Conservation (phyloP, 2,329 filamentous ascomycete genomes). For the Tolypocladium paradoxum region DNA sequence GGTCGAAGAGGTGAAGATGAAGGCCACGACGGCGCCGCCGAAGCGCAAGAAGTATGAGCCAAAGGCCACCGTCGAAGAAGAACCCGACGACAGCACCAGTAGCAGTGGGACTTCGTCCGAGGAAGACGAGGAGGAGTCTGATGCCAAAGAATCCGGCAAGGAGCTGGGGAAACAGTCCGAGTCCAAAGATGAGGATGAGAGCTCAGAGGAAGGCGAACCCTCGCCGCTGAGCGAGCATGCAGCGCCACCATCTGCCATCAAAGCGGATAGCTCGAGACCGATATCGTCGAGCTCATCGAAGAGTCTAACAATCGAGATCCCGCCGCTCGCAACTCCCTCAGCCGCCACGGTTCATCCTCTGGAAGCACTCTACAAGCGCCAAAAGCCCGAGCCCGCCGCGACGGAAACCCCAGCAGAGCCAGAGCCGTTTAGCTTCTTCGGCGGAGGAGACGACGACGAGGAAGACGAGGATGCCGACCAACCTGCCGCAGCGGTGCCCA, state of each 20-base stretch:
- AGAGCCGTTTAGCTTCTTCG: constrained; percentile 72
- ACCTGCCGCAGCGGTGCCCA: constrained; percentile 37
- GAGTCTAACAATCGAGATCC: constrained; percentile 45
- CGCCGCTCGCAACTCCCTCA: constrained; percentile 32
- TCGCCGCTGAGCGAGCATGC: constrained; percentile 6
- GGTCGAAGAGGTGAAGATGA: constrained; percentile 48
- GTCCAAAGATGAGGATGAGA: constrained; percentile 10
- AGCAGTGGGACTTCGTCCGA: constrained; percentile 27
- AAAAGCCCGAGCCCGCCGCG: constrained; percentile 33
- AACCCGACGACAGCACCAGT: constrained; percentile 25
- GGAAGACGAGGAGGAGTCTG: constrained; percentile 20
- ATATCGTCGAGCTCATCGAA: constrained; percentile 39
- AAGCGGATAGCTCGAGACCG: constrained; percentile 26
- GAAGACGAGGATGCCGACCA: constrained; percentile 30
- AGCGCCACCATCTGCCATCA: constrained; percentile 13
- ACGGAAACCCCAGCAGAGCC: constrained; percentile 26
- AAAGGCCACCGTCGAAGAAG: constrained; percentile 11
- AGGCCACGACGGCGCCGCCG: constrained; percentile 11
- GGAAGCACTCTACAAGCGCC: constrained; percentile 81
- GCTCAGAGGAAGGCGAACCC: constrained; percentile 8
- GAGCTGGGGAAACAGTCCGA: constrained; percentile 4
- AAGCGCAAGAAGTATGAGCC: constrained; percentile 8
- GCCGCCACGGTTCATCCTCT: constrained; percentile 63
- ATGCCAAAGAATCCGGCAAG: constrained; percentile 8
- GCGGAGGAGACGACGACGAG: constrained; percentile 34